Evolutionary conservation across 495 filamentous ascomycete species (phyloP).

Genomic region (Aspergillus baeticus): DNA sequence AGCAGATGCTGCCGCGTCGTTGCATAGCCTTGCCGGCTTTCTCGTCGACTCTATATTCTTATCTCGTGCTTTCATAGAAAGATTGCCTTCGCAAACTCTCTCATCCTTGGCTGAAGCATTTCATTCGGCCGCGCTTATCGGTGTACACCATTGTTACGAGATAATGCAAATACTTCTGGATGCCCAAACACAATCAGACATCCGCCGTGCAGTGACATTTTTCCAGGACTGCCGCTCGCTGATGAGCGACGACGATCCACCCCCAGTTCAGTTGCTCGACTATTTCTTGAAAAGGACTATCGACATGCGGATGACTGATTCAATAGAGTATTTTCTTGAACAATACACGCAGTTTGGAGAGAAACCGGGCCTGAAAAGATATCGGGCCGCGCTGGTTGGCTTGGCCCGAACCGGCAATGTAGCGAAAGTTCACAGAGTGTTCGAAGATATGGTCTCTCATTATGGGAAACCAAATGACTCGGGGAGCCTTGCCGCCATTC

Average conservation of each 20-base stretch:
- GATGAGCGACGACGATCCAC: constrained; percentile 19
- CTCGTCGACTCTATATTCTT: constrained; percentile 23
- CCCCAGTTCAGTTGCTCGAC: constrained; percentile 22
- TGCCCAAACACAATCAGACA: constrained; percentile 18
- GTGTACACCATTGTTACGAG: constrained; percentile 22
- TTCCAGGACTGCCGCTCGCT: constrained; percentile 39
- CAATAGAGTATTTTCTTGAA: constrained; percentile 51
- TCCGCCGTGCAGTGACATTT: constrained; percentile 35
- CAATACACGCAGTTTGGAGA: constrained; percentile 40
- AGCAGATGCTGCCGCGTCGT: background rate
- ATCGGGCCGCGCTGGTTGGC: constrained; percentile 29
- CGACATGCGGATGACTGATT: constrained; percentile 27
- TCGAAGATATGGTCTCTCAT: constrained; percentile 32
- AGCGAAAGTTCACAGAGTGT: constrained; percentile 27
- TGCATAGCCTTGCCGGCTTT: constrained; percentile 18
- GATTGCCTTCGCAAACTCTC: constrained; percentile 22
- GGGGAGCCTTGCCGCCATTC: constrained; percentile 43
- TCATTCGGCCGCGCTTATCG: background rate
- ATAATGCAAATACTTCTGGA: constrained; percentile 29
- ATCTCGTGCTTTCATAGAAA: constrained; percentile 19
- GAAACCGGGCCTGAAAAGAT: constrained; percentile 28
- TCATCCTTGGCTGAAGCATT: constrained; percentile 29
- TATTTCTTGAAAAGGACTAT: constrained; percentile 23
- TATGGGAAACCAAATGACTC: constrained; percentile 35
- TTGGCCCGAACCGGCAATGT: constrained; percentile 35